These are phyloP conservation scores for Clavariopsis aquatica DNA, from an alignment of 495 filamentous ascomycete species.

Conservation along the genomic window DNA sequence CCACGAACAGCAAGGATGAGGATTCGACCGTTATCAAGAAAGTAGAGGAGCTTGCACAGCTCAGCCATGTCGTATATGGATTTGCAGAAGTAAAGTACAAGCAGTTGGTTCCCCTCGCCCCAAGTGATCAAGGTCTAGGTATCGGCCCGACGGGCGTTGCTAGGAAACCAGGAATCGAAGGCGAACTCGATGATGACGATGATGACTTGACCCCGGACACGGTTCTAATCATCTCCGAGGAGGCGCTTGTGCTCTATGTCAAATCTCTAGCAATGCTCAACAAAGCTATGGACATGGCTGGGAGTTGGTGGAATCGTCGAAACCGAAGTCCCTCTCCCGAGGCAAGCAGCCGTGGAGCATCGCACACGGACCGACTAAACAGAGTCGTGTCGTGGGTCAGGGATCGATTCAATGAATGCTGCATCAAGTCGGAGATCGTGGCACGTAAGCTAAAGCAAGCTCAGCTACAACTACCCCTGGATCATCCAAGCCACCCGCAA, in stretches of 20 bases:
- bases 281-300: constrained; percentile 95
- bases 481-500: constrained; percentile 81
- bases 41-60: constrained; percentile 87
- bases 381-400: constrained; percentile 94
- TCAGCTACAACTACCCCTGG: constrained; percentile 77
- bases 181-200: constrained; percentile 50
- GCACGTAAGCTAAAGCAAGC: constrained; percentile 82
- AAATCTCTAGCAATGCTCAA: constrained; percentile 86
- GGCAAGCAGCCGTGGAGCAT: constrained; percentile 51
- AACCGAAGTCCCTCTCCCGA: constrained; percentile 46
- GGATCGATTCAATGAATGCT: constrained; percentile 88
- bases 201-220: constrained; percentile 82
- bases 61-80: constrained; percentile 91
- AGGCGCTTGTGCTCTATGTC: constrained; percentile 93
- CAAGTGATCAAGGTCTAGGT: constrained; percentile 69
- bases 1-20: constrained; percentile 69
- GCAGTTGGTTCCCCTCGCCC: constrained; percentile 84
- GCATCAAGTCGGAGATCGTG: constrained; percentile 93
- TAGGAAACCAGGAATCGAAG: constrained; percentile 46
- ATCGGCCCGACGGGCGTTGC: constrained; percentile 56
- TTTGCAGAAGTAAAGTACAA: constrained; percentile 99
- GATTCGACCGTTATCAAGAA: constrained; percentile 73
- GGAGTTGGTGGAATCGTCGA: constrained; percentile 82
- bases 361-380: constrained; percentile 75
- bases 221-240: constrained; percentile 82